Evolutionary conservation across 2,329 filamentous ascomycete species (phyloP), one percentile per base, ranked within the genome.

Genomic region (Colletotrichum neosansevieriae): DNA sequence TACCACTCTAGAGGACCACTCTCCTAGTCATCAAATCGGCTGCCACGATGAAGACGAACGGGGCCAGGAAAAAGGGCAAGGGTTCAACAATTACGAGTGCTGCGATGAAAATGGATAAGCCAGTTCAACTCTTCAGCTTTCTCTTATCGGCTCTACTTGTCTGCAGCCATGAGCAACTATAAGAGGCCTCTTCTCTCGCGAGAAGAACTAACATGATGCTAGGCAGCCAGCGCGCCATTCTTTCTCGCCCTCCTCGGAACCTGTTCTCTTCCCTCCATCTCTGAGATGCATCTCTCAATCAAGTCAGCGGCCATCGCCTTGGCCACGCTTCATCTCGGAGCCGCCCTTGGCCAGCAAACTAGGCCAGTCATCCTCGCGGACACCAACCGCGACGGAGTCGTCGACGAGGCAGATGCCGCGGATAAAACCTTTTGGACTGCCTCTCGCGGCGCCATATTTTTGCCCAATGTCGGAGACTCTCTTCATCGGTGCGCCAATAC

Each of bases 391-490:
- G 79, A 81, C 49, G 79, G 79, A 7, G 49, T 62, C 0, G 73
- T 79, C 36, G 76, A 79, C 66, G 54, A 72, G 19, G 63, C 69
- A 0, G 76, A 80, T 42, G 17, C 70, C 0, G 11, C n/a, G 0
- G 69, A 65, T 3, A 80, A 78, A 66, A 38, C 61, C 0, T 42
- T 38, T 0, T 77, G 76, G 76, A 74, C 74, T 0, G 5, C 61
- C 0, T 24, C 53, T 0, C 63, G 59, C 1, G 78, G 78, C 6
- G 78, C 78, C n/a, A 72, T 80, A 24, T 78, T 81, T 57, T 73
- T 81, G 1, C 72, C 79, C n/a, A 79, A 79, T 61, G 77, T 80
- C 17, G 77, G 74, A 10, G 78, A 81, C 63, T 76, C 74, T 3
- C 51, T 73, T 53, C 47, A 65, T 5, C 76, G 78, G 6, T 80